phyloP scores from a whole-genome alignment of 1,284 basidiomycete genomes.

The Omphalotus olearius region DNA sequence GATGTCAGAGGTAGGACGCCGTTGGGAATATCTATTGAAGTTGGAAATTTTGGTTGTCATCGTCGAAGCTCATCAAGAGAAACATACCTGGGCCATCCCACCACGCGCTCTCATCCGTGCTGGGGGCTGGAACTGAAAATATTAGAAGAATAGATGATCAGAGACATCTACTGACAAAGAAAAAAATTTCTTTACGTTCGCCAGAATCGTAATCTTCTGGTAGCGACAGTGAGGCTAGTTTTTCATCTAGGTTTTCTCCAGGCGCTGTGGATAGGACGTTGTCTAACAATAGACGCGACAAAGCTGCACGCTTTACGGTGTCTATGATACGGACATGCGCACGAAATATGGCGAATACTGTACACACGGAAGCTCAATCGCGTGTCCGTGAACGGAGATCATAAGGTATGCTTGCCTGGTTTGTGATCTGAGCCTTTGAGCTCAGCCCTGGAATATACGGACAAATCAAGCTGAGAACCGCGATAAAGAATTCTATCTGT shows the following conservation, averaged over 20 bases:
- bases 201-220: conserved; percentile 31
- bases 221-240: conserved; percentile 49
- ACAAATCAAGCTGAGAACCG: conserved; percentile 62
- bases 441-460: conserved; percentile 73
- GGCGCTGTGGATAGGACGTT: conserved; percentile 54
- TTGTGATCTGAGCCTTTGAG: conserved; percentile 90
- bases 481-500: conserved; percentile 89
- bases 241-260: conserved; percentile 69
- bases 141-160: not conserved
- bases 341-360: conserved; percentile 84
- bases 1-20: conserved; percentile 56
- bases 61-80: conserved; percentile 4
- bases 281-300: conserved; percentile 69
- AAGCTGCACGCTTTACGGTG: conserved; percentile 61
- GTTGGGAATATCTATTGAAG: conserved; percentile 49
- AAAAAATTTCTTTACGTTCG: conserved; percentile 27
- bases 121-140: conserved; percentile 68
- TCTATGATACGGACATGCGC: conserved; percentile 81
- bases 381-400: not conserved
- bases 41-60: conserved; percentile 1
- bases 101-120: conserved; percentile 70
- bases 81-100: conserved; percentile 66
- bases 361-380: not conserved
- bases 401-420: conserved; percentile 53
- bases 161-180: conserved; percentile 9